A percentile compares a stretch with the other conserved stretches of the same genome.
These are phyloP conservation scores for Cryptococcus jaspeensis DNA, from an alignment of 1,284 basidiomycete genomes.

Conservation along the genomic window DNA sequence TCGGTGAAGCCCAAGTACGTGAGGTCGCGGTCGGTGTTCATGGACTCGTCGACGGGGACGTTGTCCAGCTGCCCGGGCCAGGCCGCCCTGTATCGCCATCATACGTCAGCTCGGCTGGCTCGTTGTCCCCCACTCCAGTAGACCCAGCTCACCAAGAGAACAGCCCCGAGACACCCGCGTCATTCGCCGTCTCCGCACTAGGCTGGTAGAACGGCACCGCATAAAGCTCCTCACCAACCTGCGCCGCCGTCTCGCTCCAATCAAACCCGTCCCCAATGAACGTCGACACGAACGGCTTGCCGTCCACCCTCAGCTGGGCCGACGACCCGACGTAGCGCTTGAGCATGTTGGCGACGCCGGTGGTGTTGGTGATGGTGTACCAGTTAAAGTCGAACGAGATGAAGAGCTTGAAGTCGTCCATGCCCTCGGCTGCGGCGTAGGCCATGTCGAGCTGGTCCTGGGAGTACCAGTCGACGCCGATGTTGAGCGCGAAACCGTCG, in stretches of 20 bases:
- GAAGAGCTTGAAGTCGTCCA: slow-evolving; percentile 42
- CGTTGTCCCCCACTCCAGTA: not conserved
- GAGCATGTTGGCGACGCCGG: slow-evolving; percentile 27
- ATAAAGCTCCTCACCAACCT: slow-evolving; percentile 35
- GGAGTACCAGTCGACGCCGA: slow-evolving; percentile 44
- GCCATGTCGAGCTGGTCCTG: slow-evolving; percentile 42
- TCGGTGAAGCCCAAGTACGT: slow-evolving; percentile 29
- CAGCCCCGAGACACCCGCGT: slow-evolving; percentile 34
- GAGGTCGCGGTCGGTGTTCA: slow-evolving; percentile 35
- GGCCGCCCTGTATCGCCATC: slow-evolving; percentile 25
- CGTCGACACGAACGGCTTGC: slow-evolving; percentile 45
- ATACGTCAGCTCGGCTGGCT: not conserved
- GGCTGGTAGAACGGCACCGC: slow-evolving; percentile 45
- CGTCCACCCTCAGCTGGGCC: slow-evolving; percentile 38
- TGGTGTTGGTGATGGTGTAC: slow-evolving; percentile 28
- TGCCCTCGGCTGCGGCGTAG: slow-evolving; percentile 36
- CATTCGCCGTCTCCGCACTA: slow-evolving; percentile 22
- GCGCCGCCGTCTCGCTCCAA: slow-evolving; percentile 28
- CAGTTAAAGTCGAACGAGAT: slow-evolving; percentile 52
- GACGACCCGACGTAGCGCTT: slow-evolving; percentile 30
- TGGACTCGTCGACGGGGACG: slow-evolving; percentile 29
- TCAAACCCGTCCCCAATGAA: slow-evolving; percentile 50
- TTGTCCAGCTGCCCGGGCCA: slow-evolving; percentile 47
- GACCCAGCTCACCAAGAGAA: slow-evolving; percentile 43
- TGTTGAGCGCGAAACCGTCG: slow-evolving; percentile 49